Evolutionary conservation across 1,139 yeast species (phyloP).

Genomic region (Blastobotrys proliferans): DNA sequence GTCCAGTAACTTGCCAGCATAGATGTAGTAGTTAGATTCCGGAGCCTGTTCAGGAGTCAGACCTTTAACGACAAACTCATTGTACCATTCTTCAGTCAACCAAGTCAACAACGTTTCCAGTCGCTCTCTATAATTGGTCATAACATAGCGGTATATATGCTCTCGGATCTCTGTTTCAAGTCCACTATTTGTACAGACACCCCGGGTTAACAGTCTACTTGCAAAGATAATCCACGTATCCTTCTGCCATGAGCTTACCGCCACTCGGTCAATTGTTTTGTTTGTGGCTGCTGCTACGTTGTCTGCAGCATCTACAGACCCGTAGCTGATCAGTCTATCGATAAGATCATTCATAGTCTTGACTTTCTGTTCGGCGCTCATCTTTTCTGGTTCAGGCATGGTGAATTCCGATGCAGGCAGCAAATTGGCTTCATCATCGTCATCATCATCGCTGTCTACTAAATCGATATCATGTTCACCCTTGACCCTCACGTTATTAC

Average conservation of each 20-base stretch:
- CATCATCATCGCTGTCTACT: conserved; percentile 19
- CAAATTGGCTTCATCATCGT: conserved; percentile 22
- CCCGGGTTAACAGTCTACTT: conserved; percentile 77
- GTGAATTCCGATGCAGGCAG: conserved; percentile 42
- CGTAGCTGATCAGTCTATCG: conserved; percentile 30
- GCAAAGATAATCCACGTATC: conserved; percentile 77
- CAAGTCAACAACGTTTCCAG: conserved; percentile 83
- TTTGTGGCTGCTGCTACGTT: conserved; percentile 25
- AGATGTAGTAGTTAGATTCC: conserved; percentile 37
- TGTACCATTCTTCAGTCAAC: conserved; percentile 96
- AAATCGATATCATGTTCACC: conserved; percentile 13
- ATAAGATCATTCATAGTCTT: conserved; percentile 23
- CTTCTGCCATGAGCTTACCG: conserved; percentile 50
- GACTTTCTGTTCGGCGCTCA: conserved; percentile 26
- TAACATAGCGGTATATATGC: conserved; percentile 66
- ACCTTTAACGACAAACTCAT: conserved; percentile 45
- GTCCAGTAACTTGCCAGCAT: conserved; percentile 73
- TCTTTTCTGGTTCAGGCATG: conserved; percentile 50
- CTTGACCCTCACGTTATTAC: too few species aligned
- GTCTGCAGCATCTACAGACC: conserved; percentile 22
- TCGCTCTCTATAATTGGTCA: conserved; percentile 67
- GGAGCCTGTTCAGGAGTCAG: conserved; percentile 16
- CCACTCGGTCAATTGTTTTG: conserved; percentile 33
- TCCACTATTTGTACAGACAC: conserved; percentile 39
- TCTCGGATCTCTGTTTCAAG: conserved; percentile 47